Evolutionary conservation across 2,329 filamentous ascomycete genomes (phyloP), one percentile per base, ranked within the genome.

Genomic region (Ascochyta clinopodiicola): DNA sequence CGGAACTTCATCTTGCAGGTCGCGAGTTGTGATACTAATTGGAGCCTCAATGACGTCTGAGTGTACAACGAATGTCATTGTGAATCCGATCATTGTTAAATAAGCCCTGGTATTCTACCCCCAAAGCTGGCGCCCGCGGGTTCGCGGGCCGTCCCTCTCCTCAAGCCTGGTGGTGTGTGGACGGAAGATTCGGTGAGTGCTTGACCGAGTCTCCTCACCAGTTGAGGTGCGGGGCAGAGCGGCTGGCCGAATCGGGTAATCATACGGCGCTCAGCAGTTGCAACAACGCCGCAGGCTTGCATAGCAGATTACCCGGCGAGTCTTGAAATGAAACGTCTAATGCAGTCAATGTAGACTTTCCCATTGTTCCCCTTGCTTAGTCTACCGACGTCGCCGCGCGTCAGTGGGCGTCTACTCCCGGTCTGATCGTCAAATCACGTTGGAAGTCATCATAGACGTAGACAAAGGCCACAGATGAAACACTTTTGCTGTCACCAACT

Each of bases 1-100:
- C 84, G 82, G 64, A 86, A 86, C 76, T 84, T 86, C 84, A 86
- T 86, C 8, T 57, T 72, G 48, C 22, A 43, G 12, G 32, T 32
- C 46, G 19, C 12, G 21, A 37, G 42, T 43, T 19, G n/a, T 34
- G 22, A 12, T 44, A 15, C 21, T 24, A 13, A 27, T 10, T 29
- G 6, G 34, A 54, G 43, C 37, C 17, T 60, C 40, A 49, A 46
- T 46, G 44, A 42, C 37, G 44, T 52, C 48, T 47, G 25, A 48
- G 27, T 21, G 32, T 40, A 51, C 37, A 46, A 34, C 0, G 7
- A 3, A 21, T 36, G 34, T 15, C 3, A 17, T 21, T 40, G n/a
- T 25, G 19, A 17, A 7, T 17, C 6, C 21, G 24, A 15, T n/a
- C 50, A 37, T 49, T 57, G 17, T 54, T 57, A 40, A 57, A 34